phyloP scores from a whole-genome alignment of 805 yeast species.

The Suhomyces prunicola region DNA sequence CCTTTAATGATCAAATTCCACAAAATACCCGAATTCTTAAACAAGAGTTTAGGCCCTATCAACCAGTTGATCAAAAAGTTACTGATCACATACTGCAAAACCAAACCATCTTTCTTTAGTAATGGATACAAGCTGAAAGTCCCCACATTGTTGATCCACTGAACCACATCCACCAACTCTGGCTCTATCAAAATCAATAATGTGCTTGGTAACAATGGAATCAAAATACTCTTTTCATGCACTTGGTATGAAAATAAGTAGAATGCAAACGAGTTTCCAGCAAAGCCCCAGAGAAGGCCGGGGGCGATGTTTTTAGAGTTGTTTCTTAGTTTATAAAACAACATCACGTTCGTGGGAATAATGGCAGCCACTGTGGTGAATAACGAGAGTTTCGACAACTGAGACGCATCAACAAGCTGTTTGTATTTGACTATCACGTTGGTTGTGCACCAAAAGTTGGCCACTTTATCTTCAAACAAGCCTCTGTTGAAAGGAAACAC shows the following conservation, averaged over 20 bases:
- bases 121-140: conserved; percentile 88
- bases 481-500: conserved; percentile 94
- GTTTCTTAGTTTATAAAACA: conserved; percentile 11
- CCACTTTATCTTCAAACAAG: conserved; percentile 94
- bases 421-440: conserved; percentile 75
- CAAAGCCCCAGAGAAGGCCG: conserved; percentile 59
- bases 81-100: conserved; percentile 66
- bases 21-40: conserved; percentile 14
- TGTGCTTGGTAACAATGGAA: conserved; percentile 84
- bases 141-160: conserved; percentile 85
- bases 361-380: conserved; percentile 45
- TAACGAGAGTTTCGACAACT: conserved; percentile 60
- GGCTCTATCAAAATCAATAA: conserved; percentile 57
- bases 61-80: conserved; percentile 74
- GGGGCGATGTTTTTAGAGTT: conserved; percentile 13
- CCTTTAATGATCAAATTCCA: conserved; percentile 25
- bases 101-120: conserved; percentile 68
- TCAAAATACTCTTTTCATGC: conserved; percentile 87
- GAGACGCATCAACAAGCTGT: conserved; percentile 46
- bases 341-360: conserved; percentile 19
- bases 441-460: conserved; percentile 96
- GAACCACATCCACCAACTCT: conserved; percentile 64
- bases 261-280: conserved; percentile 83
- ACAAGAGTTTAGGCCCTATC: conserved; percentile 40
- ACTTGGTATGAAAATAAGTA: conserved; percentile 92